These are phyloP conservation scores for Collybia nuda DNA, from an alignment of 768 basidiomycete genomes.

Conservation along the genomic window DNA sequence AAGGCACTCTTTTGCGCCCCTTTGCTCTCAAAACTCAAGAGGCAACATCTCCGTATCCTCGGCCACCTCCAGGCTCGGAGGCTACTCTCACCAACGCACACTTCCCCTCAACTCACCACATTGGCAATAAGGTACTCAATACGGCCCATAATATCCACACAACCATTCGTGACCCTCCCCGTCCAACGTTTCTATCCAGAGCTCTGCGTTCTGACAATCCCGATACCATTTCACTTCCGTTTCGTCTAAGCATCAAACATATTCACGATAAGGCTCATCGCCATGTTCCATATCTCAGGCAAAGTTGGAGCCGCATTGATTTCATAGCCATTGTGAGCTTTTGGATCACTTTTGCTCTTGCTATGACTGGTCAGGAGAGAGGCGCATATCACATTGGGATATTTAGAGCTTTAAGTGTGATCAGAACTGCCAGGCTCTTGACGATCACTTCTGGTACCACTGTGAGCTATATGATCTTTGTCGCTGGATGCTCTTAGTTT, in stretches of 20 bases:
- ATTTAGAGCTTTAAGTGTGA: slow-evolving; percentile 86
- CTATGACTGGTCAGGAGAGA: slow-evolving; percentile 66
- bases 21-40: slow-evolving; percentile 44
- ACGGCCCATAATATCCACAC: slow-evolving; percentile 34
- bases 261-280: slow-evolving; percentile 56
- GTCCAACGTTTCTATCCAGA: slow-evolving; percentile 50
- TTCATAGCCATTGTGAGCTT: slow-evolving; percentile 82
- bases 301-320: slow-evolving; percentile 92
- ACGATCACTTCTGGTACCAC: slow-evolving; percentile 91
- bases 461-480: slow-evolving; percentile 43
- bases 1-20: slow-evolving; percentile 48
- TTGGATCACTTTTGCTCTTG: slow-evolving; percentile 81
- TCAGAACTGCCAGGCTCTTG: slow-evolving; percentile 79
- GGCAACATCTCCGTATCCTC: slow-evolving; percentile 25
- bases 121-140: slow-evolving; percentile 32
- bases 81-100: slow-evolving; percentile 25
- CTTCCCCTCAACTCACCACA: slow-evolving; percentile 17
- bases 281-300: slow-evolving; percentile 85
- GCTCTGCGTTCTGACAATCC: slow-evolving; percentile 45
- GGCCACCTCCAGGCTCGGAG: slow-evolving; percentile 15
- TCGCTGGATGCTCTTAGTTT: not conserved
- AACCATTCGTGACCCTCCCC: slow-evolving; percentile 40
- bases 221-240: slow-evolving; percentile 56
- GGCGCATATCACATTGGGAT: slow-evolving; percentile 74
- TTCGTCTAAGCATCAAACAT: slow-evolving; percentile 57